Base-by-base conservation (phyloP, 108 stramenopile species). In the Cyclotella choctawhatcheeana region DNA sequence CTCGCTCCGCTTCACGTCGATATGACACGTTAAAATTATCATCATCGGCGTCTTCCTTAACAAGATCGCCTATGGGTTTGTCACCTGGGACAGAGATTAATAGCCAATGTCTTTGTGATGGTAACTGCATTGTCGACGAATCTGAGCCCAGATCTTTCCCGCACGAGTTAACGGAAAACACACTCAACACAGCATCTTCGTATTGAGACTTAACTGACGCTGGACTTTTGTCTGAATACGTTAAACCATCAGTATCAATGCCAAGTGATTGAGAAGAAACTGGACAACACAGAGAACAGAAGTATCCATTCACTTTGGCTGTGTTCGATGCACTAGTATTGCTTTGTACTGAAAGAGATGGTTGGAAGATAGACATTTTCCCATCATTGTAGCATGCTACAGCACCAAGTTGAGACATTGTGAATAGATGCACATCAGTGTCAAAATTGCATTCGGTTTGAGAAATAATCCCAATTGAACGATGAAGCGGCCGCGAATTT, bases 101-200 rank as follows among this genome's bases (percentile, higher is more conserved):
- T 31, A 95, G 48, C 89, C 89, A 92, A 75, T 91, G 86, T 18
- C 93, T 81, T 32, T 82, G 87, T 8, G 61, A 64, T 14, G 93
- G 93, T 24, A 82, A 86, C 44, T 64, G 17, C 58, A 45, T 22
- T 0, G n/a, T 52, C 20, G 51, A 27, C 14, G 53, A 0, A 60
- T 16, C 13, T 17, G 34, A 21, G 20, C 21, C 35, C 1, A 21
- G 18, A 60, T 52, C 67, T 35, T 58, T 79, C 44, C 87, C 81
- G 52, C 88, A 92, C 10, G 86, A 75, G 4, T 63, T 71, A 0
- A 75, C 72, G 0, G 93, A 81, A 56, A 82, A 90, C 20, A 95
- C 66, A 59, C 82, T 71, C 18, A 92, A 61, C 0, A 89, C 65
- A 12, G 85, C 85, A 51, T 88, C 88, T 18, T 64, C 56, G 47